These are phyloP conservation scores for Geosmithia flava DNA, from an alignment of 2,329 filamentous ascomycete species.

Conservation along the genomic window DNA sequence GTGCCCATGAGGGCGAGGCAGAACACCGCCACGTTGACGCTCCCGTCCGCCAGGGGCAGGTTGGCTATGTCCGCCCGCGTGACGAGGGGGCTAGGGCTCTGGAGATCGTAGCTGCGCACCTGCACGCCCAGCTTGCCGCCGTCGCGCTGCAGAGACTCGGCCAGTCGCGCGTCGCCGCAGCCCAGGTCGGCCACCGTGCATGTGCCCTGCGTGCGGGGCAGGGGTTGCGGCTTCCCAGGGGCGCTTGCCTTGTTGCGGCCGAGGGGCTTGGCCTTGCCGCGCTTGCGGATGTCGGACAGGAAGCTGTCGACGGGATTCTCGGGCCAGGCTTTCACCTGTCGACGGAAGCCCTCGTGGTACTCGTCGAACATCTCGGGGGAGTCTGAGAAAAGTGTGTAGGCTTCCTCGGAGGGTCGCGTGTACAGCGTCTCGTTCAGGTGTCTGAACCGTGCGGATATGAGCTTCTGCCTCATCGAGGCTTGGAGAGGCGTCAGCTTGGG, in stretches of 20 bases:
- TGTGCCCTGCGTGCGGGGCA: slow-evolving; percentile 60
- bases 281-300: slow-evolving; percentile 54
- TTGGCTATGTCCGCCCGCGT: slow-evolving; percentile 82
- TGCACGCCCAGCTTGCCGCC: slow-evolving; percentile 53
- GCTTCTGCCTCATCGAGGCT: slow-evolving; percentile 86
- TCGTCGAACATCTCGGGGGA: slow-evolving; percentile 91
- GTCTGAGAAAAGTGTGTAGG: slow-evolving; percentile 69
- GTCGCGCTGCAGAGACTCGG: slow-evolving; percentile 52
- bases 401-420: slow-evolving; percentile 74
- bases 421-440: slow-evolving; percentile 96
- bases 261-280: slow-evolving; percentile 42
- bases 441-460: slow-evolving; percentile 89
- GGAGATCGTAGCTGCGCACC: slow-evolving; percentile 78
- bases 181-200: slow-evolving; percentile 84
- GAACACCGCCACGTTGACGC: slow-evolving; percentile 81
- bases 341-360: slow-evolving; percentile 92
- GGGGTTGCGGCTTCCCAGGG: slow-evolving; percentile 30
- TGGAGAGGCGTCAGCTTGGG: slow-evolving; percentile 81
- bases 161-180: slow-evolving; percentile 81
- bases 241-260: no score
- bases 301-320: slow-evolving; percentile 91
- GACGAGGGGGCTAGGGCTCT: slow-evolving; percentile 62
- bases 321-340: slow-evolving; percentile 92
- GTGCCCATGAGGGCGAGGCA: slow-evolving; percentile 97
- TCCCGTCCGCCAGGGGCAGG: slow-evolving; percentile 62